Percentiles rank a stretch among this genome's conserved stretches.
Conservation (phyloP, 2,329 filamentous ascomycete genomes). For the Nigrospora sphaerica region DNA sequence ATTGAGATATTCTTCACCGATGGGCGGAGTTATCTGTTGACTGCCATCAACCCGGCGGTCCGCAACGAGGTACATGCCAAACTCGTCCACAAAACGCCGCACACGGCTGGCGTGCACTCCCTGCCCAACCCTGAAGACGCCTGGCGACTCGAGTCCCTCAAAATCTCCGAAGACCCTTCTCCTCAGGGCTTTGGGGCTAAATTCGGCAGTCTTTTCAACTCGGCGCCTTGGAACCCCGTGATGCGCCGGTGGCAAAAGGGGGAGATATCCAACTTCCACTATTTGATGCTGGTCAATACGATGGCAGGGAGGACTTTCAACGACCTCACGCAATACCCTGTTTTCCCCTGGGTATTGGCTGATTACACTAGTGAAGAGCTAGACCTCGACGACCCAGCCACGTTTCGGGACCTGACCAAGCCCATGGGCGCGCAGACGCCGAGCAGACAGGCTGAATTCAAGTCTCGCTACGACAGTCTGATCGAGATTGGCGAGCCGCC, state of each 20-base stretch:
- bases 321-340: slow-evolving; percentile 93
- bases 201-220: slow-evolving; percentile 87
- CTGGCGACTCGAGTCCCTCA: slow-evolving; percentile 85
- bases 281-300: slow-evolving; percentile 96
- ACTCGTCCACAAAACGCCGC: slow-evolving; percentile 71
- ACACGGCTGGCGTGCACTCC: slow-evolving; percentile 63
- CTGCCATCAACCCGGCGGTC: slow-evolving; percentile 64
- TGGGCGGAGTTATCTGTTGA: slow-evolving; percentile 88
- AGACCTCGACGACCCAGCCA: slow-evolving; percentile 74
- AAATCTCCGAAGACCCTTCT: slow-evolving; percentile 48
- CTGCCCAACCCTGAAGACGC: slow-evolving; percentile 76
- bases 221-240: slow-evolving; percentile 72
- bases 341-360: slow-evolving; percentile 94
- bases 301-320: slow-evolving; percentile 97
- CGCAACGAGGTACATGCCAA: slow-evolving; percentile 77
- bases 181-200: slow-evolving; percentile 70
- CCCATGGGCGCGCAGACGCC: slow-evolving; percentile 90
- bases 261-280: slow-evolving; percentile 97
- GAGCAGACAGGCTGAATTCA: slow-evolving; percentile 69
- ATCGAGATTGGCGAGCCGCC: slow-evolving; percentile 87
- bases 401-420: slow-evolving; percentile 86
- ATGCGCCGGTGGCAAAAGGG: slow-evolving; percentile 88
- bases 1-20: slow-evolving; percentile 98
- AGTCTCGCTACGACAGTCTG: slow-evolving; percentile 78
- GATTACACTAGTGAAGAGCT: slow-evolving; percentile 94